phyloP scores from a whole-genome alignment of 352 stramenopile genomes.

The Phytophthora uliginosa region DNA sequence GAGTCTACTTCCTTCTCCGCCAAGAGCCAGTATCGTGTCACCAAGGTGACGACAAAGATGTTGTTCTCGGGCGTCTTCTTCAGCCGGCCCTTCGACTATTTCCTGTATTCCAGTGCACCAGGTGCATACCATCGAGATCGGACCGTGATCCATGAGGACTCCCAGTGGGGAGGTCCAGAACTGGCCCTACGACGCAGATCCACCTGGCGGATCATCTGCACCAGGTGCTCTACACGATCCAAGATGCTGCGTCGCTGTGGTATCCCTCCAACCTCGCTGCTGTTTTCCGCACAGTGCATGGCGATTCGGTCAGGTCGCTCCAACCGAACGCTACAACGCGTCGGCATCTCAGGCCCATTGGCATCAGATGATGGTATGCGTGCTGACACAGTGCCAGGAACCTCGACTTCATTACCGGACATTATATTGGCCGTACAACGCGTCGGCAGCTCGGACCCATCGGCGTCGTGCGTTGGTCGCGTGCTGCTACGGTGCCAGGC shows the following conservation, averaged over 20 bases:
- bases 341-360: neutral
- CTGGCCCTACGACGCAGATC: neutral
- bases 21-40: neutral
- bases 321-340: neutral
- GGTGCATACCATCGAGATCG: neutral
- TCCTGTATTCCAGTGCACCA: neutral
- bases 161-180: neutral
- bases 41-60: neutral
- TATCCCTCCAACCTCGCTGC: neutral
- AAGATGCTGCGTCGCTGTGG: neutral
- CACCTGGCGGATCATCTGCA: neutral
- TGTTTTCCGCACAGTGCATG: neutral
- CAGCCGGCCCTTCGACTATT: neutral
- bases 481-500: too few relatives aligned
- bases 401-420: too few relatives aligned
- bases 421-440: too few relatives aligned
- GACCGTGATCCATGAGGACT: conserved; percentile 1
- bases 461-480: too few relatives aligned
- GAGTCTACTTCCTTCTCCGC: neutral
- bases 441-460: too few relatives aligned
- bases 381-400: too few relatives aligned
- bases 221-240: neutral
- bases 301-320: neutral
- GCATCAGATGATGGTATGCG: too few relatives aligned
- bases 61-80: neutral